Evolutionary conservation across 331 rosid genomes (phyloP), one percentile per base, ranked within the genome.

Genomic region (Arachis monticola): DNA sequence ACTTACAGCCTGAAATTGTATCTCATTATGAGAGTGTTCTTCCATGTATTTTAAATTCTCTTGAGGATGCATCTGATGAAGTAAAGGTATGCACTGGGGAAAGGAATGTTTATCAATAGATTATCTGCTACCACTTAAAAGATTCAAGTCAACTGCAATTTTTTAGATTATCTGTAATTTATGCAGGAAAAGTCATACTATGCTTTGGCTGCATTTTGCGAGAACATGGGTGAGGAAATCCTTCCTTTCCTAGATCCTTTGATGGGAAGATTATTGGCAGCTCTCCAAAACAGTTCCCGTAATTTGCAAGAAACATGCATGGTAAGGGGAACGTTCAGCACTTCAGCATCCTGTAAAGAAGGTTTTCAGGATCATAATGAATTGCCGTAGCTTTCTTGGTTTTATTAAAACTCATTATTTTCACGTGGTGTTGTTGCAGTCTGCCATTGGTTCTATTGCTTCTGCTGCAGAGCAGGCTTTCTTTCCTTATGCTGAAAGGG

Each of bases 371-470:
- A 42, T 30, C 57, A n/a, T 44, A 56, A 44, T 74, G 64, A 67
- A 70, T 48, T 48, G 42, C 79, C 76, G 13, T 58, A 47, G 30
- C 41, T 14, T 75, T 41, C 51, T 56, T 72, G 56, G 61, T 73
- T 74, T 70, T 64, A 38, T 71, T 44, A 71, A 64, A 64, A 72
- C 65, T 75, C 46, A 67, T 40, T n/a, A 31, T 76, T 56, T 75
- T 13, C 75, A 35, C 44, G 76, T 72, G 74, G 45, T 67, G 38
- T 17, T 60, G 75, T 62, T 88, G 88, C 83, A 95, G 99, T 95
- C 98, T 80, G 99, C 99, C 55, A 95, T 95, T 45, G 99, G 99
- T 75, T 95, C 99, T 55, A 94, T 95, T 74, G 99, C 99, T 48
- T 84, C 94, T 79, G 97, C 99, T 45, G 90, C 99, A 9, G 99